Evolutionary conservation across 192 early-diverging fungal species (phyloP).

Genomic region (Backusella australiensis): DNA sequence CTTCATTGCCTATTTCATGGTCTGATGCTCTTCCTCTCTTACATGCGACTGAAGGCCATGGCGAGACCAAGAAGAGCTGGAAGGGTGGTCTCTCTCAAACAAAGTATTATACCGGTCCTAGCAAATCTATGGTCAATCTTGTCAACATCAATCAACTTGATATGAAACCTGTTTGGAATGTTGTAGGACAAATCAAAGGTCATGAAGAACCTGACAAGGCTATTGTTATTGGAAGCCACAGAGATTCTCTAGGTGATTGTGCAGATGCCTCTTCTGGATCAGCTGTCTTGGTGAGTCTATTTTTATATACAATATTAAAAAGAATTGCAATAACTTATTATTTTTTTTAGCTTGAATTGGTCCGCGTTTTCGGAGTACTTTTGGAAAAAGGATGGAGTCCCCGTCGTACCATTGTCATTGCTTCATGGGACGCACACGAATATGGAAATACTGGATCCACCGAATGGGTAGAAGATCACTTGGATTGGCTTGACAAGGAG

Average conservation of each 20-base stretch:
- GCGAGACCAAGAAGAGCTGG: constrained; percentile 42
- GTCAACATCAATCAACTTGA: constrained; percentile 49
- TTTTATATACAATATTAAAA: background rate
- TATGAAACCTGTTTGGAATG: constrained; percentile 55
- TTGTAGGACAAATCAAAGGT: constrained; percentile 57
- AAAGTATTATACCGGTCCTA: constrained; percentile 58
- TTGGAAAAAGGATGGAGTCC: constrained; percentile 59
- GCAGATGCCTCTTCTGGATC: constrained; percentile 60
- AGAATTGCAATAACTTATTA: background rate
- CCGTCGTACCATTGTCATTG: constrained; percentile 55
- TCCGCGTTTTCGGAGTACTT: constrained; percentile 52
- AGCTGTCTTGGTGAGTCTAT: constrained; percentile 32
- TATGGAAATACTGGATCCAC: constrained; percentile 60
- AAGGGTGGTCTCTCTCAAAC: constrained; percentile 41
- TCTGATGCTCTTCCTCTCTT: constrained; percentile 47
- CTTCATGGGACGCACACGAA: constrained; percentile 66
- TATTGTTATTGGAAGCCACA: constrained; percentile 50
- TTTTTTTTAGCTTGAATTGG: constrained; percentile 48
- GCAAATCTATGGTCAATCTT: constrained; percentile 43
- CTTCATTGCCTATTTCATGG: constrained; percentile 64
- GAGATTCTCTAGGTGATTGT: constrained; percentile 66
- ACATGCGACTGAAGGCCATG: constrained; percentile 39
- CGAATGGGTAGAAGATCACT: constrained; percentile 62
- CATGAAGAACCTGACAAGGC: constrained; percentile 46
- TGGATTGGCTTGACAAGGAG: constrained; percentile 47